Base-by-base conservation (phyloP, 192 early-diverging fungal genomes). In the Lunasporangiospora selenospora region DNA sequence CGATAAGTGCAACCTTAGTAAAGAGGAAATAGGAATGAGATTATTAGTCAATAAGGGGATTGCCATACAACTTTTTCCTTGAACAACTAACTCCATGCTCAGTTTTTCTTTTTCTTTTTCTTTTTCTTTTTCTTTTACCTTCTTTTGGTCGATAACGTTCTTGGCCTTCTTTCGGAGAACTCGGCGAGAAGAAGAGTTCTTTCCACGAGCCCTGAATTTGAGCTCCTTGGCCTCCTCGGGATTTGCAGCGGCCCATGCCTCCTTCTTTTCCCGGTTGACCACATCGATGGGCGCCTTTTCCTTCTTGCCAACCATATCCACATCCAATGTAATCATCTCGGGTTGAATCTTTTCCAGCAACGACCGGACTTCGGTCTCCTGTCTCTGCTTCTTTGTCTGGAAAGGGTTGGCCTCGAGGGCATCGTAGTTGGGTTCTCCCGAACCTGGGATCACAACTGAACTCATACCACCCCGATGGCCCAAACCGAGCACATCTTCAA, bases 341-440 rank as follows among this genome's bases (percentile, higher is more conserved):
- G 95, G 92, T 46, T 96, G 92, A 57, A 98, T 82, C 80, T 98
- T 98, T 62, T 97, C 94, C 71, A 98, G 60, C 29, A 98, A 78
- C 71, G 67, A 61, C 56, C 91, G 90, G 19, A 98, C 94, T 81
- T 97, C 97, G 38, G 83, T 58, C 62, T 96, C 93, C 62, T 90
- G 90, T 50, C 95, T 81, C 76, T 97, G 95, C 66, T 87, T 90
- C 55, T 80, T 83, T 8, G 93, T 97, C 77, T 96, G 88, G 87
- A 83, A 97, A 16, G 94, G 95, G 79, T 98, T 98, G 29, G 90
- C 90, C 64, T 91, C 93, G 31, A 93, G 65, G 3, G 90, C 89
- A 79, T 98, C 97, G 81, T 92, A 95, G 89, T 98, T 98, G 66
- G 97, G 92, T 69, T 98, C 97, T 50, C 97, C 97, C n/a, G 95